Percentiles rank a stretch among this genome's conserved stretches.
phyloP scores from a whole-genome alignment of 2,329 filamentous ascomycete genomes.

The Aspergillus ustus region DNA sequence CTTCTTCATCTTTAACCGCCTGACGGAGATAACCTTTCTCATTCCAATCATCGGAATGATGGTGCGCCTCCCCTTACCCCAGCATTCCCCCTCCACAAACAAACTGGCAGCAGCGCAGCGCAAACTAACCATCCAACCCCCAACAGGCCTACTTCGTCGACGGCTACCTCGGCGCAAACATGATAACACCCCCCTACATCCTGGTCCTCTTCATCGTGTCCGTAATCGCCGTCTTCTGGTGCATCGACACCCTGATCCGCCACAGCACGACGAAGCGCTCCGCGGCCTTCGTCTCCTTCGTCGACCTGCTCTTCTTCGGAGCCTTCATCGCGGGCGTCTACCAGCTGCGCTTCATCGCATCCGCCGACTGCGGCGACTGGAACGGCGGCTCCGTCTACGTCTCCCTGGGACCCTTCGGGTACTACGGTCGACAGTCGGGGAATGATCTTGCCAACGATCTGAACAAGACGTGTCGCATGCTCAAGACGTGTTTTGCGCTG shows the following conservation, averaged over 20 bases:
- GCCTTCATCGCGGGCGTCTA: slow-evolving; percentile 67
- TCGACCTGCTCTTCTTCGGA: slow-evolving; percentile 66
- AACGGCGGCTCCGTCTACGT: slow-evolving; percentile 57
- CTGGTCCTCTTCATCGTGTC: slow-evolving; percentile 69
- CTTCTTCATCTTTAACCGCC: slow-evolving; percentile 65
- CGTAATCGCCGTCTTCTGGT: slow-evolving; percentile 65
- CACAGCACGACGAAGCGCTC: slow-evolving; percentile 64
- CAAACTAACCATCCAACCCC: slow-evolving; percentile 4
- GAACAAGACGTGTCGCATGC: slow-evolving; percentile 84
- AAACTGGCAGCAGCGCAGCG: background rate
- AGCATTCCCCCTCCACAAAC: background rate
- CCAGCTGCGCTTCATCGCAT: slow-evolving; percentile 59
- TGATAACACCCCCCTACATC: slow-evolving; percentile 64
- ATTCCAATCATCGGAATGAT: slow-evolving; percentile 68
- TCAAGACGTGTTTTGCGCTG: slow-evolving; percentile 88
- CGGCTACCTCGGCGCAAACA: slow-evolving; percentile 60
- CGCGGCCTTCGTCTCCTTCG: slow-evolving; percentile 62
- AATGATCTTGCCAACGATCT: slow-evolving; percentile 57
- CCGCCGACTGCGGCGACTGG: slow-evolving; percentile 71
- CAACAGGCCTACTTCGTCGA: slow-evolving; percentile 63
- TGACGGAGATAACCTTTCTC: slow-evolving; percentile 65
- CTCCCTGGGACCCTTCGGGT: slow-evolving; percentile 66
- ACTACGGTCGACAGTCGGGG: slow-evolving; percentile 53
- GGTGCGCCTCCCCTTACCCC: slow-evolving; percentile 36
- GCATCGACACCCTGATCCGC: slow-evolving; percentile 63